A percentile compares a stretch with the other conserved stretches of the same genome.
Conservation (phyloP, 2,329 filamentous ascomycete genomes). For the Lachnellula occidentalis region DNA sequence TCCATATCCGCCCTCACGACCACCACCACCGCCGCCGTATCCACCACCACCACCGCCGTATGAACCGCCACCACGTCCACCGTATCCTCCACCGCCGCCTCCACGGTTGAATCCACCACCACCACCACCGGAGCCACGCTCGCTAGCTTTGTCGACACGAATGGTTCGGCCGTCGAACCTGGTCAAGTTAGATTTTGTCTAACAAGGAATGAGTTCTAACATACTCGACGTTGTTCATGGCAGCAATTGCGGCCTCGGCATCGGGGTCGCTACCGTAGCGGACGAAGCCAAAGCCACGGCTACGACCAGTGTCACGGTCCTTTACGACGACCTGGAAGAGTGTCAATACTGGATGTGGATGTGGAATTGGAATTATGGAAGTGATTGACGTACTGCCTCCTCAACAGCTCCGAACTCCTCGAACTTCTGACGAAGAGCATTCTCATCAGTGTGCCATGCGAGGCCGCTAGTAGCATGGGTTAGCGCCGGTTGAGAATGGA, state of each 20-base stretch:
- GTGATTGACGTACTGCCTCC: conserved; percentile 73
- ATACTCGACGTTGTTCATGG: conserved; percentile 89
- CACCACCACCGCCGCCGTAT: conserved; percentile 36
- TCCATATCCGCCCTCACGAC: conserved; percentile 53
- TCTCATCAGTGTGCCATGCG: conserved; percentile 95
- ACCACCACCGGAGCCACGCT: conserved; percentile 61
- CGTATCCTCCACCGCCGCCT: conserved; percentile 44
- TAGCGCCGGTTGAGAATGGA: conserved; percentile 5
- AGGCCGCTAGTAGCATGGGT: conserved; percentile 64
- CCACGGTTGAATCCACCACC: conserved; percentile 30
- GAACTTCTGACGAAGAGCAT: conserved; percentile 82
- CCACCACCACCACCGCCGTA: conserved; percentile 38
- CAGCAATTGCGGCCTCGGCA: conserved; percentile 68
- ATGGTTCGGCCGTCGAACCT: conserved; percentile 94
- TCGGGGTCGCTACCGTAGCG: conserved; percentile 74
- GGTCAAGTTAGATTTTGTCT: conserved; percentile 11
- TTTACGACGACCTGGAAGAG: conserved; percentile 80
- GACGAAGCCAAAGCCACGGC: conserved; percentile 96
- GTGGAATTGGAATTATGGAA: conserved; percentile 2
- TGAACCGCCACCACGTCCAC: conserved; percentile 35
- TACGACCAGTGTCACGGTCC: conserved; percentile 92
- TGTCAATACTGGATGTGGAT: conserved; percentile 6
- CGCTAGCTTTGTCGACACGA: conserved; percentile 82
- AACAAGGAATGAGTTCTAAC: conserved; percentile 29
- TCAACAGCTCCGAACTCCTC: conserved; percentile 86